phyloP scores from a whole-genome alignment of 2,329 filamentous ascomycete species.

The Chlorencoelia australis region DNA sequence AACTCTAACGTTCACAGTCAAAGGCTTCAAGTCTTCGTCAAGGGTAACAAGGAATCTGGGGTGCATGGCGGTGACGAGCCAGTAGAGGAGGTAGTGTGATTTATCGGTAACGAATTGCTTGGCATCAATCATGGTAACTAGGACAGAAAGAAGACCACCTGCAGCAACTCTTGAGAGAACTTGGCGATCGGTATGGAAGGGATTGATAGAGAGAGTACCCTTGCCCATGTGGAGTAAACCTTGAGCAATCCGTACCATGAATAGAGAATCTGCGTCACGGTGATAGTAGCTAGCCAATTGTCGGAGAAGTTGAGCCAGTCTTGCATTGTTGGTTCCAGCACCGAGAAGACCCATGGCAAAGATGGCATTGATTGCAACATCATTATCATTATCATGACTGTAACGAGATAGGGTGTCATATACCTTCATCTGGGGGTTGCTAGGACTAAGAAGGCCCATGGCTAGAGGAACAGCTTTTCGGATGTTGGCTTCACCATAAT shows the following conservation, averaged over 20 bases:
- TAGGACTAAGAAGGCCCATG: constrained; percentile 93
- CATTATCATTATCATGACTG: constrained; percentile 96
- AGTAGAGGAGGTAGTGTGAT: constrained; percentile 92
- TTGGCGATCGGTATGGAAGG: constrained; percentile 98
- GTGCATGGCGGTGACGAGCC: constrained; percentile 92
- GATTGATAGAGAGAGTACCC: constrained; percentile 88
- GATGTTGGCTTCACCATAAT: constrained; percentile 96
- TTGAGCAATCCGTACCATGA: constrained; percentile 98
- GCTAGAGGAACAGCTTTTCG: constrained; percentile 90
- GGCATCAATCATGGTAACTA: constrained; percentile 89
- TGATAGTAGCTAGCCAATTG: constrained; percentile 98
- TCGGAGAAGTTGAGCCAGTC: constrained; percentile 84
- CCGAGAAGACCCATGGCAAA: constrained; percentile 98
- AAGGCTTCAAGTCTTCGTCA: constrained; percentile 85
- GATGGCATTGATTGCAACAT: constrained; percentile 96
- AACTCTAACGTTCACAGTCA: constrained; percentile 92
- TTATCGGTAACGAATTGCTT: constrained; percentile 66
- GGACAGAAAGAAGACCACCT: constrained; percentile 78
- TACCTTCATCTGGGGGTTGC: constrained; percentile 99
- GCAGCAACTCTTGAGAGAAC: constrained; percentile 87
- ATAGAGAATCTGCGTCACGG: constrained; percentile 87
- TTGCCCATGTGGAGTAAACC: constrained; percentile 98
- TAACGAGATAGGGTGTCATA: constrained; percentile 97
- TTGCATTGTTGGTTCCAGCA: constrained; percentile 95
- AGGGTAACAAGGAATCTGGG: constrained; percentile 93